Percentiles rank a stretch among this genome's conserved stretches.
These are phyloP conservation scores for Rhodotorula sphaerocarpa DNA, from an alignment of 768 basidiomycete genomes.

Conservation along the genomic window DNA sequence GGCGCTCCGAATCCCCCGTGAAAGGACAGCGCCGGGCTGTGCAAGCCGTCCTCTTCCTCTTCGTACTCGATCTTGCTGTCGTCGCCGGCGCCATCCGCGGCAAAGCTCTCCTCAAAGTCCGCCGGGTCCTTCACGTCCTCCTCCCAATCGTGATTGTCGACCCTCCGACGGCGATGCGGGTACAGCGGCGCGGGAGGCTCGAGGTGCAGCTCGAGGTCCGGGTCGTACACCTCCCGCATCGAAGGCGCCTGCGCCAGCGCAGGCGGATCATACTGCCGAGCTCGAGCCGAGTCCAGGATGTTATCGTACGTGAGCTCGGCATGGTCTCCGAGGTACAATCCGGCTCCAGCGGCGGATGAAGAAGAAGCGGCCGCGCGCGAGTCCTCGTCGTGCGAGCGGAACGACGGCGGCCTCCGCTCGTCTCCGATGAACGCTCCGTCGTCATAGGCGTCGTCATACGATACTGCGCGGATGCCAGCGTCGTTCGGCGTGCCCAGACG, in stretches of 20 bases:
- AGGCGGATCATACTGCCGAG: no score
- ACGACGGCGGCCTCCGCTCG: neutral
- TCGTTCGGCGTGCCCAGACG: no score
- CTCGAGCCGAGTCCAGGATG: neutral
- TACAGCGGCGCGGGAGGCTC: constrained; percentile 8
- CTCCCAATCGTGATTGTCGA: neutral
- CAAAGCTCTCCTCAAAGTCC: constrained; percentile 32
- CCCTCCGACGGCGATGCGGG: constrained; percentile 26
- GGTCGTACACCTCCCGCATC: neutral
- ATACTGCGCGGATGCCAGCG: neutral
- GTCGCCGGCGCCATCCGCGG: neutral
- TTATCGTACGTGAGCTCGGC: neutral
- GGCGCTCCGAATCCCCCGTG: constrained; percentile 30
- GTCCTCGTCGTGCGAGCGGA: neutral
- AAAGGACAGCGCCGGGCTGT: constrained; percentile 16
- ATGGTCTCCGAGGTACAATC: neutral
- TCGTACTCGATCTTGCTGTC: constrained; percentile 2
- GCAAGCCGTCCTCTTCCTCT: neutral
- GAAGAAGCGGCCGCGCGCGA: no score
- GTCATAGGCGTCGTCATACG: neutral
- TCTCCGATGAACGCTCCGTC: neutral
- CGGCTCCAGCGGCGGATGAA: no score
- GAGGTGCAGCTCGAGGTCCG: constrained; percentile 17
- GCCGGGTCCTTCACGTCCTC: constrained; percentile 22
- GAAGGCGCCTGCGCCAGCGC: no score